Percentiles rank a stretch among this genome's conserved stretches.
Evolutionary conservation across 23 red algal genomes (phyloP).

Genomic region (Agarophyton chilense): DNA sequence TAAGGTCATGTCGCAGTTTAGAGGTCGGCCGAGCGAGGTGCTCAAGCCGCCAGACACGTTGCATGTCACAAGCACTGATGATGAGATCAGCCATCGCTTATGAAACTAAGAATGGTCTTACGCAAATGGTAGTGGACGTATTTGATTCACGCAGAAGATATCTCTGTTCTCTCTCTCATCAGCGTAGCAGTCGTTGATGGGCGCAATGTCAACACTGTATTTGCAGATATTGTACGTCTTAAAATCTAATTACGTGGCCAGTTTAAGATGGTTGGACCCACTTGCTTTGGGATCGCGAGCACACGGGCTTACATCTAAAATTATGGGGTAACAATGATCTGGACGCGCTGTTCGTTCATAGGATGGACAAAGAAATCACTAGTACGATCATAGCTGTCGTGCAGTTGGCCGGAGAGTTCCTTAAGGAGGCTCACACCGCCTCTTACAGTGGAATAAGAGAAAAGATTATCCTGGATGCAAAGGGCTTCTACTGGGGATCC

Average conservation of each 20-base stretch:
- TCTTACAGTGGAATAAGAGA: background rate
- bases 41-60: conserved; percentile 14
- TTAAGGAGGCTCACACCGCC: conserved; percentile 26
- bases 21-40: conserved; percentile 5
- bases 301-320: background rate
- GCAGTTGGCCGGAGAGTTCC: conserved; percentile 20
- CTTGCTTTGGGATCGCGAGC: background rate
- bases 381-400: conserved; percentile 13
- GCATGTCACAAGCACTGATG: background rate
- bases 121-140: too few species aligned
- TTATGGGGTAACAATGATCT: conserved; percentile 33
- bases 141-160: too few species aligned
- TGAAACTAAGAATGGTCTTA: background rate
- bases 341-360: conserved; percentile 7
- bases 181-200: too few species aligned
- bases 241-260: background rate
- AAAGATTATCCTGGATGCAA: conserved; percentile 32
- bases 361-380: conserved; percentile 37
- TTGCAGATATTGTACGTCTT: background rate
- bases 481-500: conserved; percentile 18
- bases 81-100: background rate
- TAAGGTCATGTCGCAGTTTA: conserved; percentile 11
- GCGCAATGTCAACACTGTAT: background rate
- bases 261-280: background rate
- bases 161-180: too few species aligned